These are phyloP conservation scores for Wickerhamiella australiensis DNA, from an alignment of 805 yeast species.

Conservation along the genomic window DNA sequence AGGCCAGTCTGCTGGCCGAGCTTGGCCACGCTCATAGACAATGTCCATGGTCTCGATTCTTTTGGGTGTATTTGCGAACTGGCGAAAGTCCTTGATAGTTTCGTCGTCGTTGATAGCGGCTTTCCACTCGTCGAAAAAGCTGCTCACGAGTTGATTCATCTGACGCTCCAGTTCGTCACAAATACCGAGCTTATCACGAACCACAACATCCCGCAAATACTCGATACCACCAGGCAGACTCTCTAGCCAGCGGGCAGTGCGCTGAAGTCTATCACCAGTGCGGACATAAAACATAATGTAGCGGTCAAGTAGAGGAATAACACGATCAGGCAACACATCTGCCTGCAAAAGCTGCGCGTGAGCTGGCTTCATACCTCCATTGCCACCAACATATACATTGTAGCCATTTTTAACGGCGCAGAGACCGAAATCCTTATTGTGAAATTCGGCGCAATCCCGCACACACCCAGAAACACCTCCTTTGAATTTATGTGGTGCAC, in stretches of 20 bases:
- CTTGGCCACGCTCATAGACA: constrained; percentile 30
- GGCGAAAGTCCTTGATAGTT: constrained; percentile 24
- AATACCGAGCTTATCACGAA: constrained; percentile 31
- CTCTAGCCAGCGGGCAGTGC: constrained; percentile 34
- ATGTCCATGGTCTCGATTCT: constrained; percentile 28
- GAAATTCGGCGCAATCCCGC: constrained; percentile 33
- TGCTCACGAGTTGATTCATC: constrained; percentile 28
- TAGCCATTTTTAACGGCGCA: constrained; percentile 32
- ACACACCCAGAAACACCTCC: constrained; percentile 34
- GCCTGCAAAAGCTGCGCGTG: constrained; percentile 30
- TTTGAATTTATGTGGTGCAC: constrained; percentile 32
- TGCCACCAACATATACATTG: constrained; percentile 32
- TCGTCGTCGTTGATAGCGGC: constrained; percentile 24
- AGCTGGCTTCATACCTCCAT: constrained; percentile 34
- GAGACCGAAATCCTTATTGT: constrained; percentile 31
- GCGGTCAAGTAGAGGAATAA: constrained; percentile 30
- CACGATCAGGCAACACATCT: constrained; percentile 30
- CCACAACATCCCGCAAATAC: constrained; percentile 28
- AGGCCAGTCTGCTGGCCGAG: constrained; percentile 32
- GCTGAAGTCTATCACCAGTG: constrained; percentile 31
- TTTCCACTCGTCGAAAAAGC: constrained; percentile 32
- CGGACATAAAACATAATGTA: constrained; percentile 32
- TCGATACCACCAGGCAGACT: constrained; percentile 30
- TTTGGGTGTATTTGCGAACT: constrained; percentile 28
- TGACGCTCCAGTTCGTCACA: constrained; percentile 29